Base-by-base conservation (phyloP, 345 rosid genomes). In the Citrus trifoliata region DNA sequence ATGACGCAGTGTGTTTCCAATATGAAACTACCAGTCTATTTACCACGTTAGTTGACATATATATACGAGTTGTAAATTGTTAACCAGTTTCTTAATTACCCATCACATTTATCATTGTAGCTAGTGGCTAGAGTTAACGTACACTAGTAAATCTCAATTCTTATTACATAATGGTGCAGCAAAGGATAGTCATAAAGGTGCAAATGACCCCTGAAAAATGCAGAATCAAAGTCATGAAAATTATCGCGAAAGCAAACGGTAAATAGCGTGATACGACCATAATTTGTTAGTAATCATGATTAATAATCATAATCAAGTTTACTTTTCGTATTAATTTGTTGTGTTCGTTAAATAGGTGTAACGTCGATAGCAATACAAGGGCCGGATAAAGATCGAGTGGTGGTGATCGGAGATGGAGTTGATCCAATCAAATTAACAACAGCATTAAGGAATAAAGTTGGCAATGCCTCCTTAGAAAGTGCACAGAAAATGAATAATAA, bases 161-260 rank as follows among this genome's bases (percentile, higher is more conserved):
- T 28, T 62, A 5, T 28, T 27, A 62, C 18, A 32, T 10, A 12
- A 18, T 4, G 14, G 35, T 7, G 66, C 14, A 2, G 66, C 66
- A 62, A 40, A 74, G 18, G 58, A 38, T 40, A 61, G 69, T 74
- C 33, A 25, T 61, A 2, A 74, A 25, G 68, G 25, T 74, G 38
- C 25, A 6, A 25, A 38, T 40, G 35, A 25, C 0, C 21, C 3
- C 68, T 25, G 37, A 61, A 24, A 61, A 38, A 61, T n/a, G 67
- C 68, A 74, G 35, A 74, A 7, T 46, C 65, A 61, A 74, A 27
- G 68, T 28, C 55, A 35, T 24, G 68, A 74, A 59, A 58, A 61
- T 61, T 40, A 32, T 32, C 32, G 14, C 69, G 6, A 6, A n/a
- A n/a, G 10, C 56, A 13, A 5, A 40, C 22, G 69, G 69, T 74